Conservation (phyloP, 345 rosid genomes). For the Populus ilicifolia region DNA sequence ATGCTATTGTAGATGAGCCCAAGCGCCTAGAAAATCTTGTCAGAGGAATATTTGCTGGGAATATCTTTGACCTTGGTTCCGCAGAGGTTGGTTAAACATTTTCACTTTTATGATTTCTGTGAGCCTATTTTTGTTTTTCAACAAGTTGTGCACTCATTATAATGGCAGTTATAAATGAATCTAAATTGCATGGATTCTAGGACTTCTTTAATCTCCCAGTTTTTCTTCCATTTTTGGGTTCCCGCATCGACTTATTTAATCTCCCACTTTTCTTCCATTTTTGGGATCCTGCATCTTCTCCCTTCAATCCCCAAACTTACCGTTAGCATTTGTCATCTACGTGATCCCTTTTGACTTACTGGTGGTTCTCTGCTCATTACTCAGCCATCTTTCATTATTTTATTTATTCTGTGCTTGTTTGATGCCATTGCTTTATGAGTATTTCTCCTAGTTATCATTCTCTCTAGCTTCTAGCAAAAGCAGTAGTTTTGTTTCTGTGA, state of each 20-base stretch:
- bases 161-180: not conserved
- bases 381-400: not conserved
- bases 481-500: not conserved
- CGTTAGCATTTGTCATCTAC: not conserved
- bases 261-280: not conserved
- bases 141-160: not conserved
- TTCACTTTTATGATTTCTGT: slow-evolving; percentile 8
- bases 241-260: not conserved
- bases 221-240: not conserved
- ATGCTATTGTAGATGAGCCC: slow-evolving; percentile 64
- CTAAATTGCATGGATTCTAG: not conserved
- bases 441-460: not conserved
- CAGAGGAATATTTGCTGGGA: slow-evolving; percentile 94
- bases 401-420: not conserved
- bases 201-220: not conserved
- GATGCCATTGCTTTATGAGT: not conserved
- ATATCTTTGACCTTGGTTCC: slow-evolving; percentile 95
- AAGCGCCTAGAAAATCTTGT: slow-evolving; percentile 67
- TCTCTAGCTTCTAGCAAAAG: not conserved
- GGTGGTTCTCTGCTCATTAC: not conserved
- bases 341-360: not conserved
- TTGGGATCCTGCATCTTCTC: not conserved
- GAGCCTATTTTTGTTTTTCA: not conserved
- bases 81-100: slow-evolving; percentile 57
- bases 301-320: not conserved